phyloP scores from a whole-genome alignment of 1,284 basidiomycete species.

The Pterulicium gracile region DNA sequence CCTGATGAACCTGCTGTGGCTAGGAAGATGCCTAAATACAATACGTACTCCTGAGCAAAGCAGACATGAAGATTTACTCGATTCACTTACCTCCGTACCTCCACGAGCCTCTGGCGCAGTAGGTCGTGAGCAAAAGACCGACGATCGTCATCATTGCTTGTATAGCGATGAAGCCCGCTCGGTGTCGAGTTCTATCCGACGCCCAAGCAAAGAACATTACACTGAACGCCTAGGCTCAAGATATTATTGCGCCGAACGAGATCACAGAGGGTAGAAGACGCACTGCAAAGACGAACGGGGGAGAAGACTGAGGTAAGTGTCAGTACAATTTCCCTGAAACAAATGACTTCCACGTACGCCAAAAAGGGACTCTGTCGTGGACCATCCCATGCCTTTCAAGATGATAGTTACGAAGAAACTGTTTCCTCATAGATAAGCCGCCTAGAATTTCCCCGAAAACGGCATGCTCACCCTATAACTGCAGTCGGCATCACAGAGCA shows the following conservation, averaged over 20 bases:
- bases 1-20: slow-evolving; percentile 29
- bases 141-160: slow-evolving; percentile 8
- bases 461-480: slow-evolving; percentile 12
- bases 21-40: slow-evolving; percentile 28
- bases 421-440: not conserved
- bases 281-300: slow-evolving; percentile 10
- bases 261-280: not conserved
- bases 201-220: slow-evolving; percentile 8
- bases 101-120: slow-evolving; percentile 1
- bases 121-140: slow-evolving; percentile 6
- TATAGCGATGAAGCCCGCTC: slow-evolving; percentile 8
- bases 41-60: no score
- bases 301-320: not conserved
- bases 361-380: slow-evolving; percentile 9
- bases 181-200: slow-evolving; percentile 8
- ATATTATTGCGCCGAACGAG: not conserved
- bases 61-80: not conserved
- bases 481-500: slow-evolving; percentile 27
- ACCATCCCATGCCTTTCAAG: slow-evolving; percentile 9
- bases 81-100: slow-evolving; percentile 8
- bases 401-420: slow-evolving; percentile 10
- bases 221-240: slow-evolving; percentile 7
- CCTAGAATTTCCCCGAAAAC: not conserved
- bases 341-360: slow-evolving; percentile 5
- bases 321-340: not conserved